Conservation (phyloP, 495 filamentous ascomycete species). For the Penicillium maclennaniae region DNA sequence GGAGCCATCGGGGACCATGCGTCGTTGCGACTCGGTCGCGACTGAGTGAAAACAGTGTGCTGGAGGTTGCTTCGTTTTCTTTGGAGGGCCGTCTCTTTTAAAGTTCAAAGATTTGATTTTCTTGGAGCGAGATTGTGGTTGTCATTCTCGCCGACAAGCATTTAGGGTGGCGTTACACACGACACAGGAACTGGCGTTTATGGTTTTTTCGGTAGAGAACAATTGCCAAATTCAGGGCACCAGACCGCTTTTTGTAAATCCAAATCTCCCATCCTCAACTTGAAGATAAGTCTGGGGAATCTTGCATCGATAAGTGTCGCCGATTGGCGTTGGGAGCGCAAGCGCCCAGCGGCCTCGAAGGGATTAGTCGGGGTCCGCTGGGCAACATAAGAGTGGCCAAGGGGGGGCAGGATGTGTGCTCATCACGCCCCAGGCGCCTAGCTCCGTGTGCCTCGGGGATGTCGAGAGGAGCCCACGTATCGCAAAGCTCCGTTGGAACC, state of each 20-base stretch:
- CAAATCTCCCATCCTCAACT: background rate
- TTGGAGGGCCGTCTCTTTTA: background rate
- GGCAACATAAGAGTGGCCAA: constrained; percentile 22
- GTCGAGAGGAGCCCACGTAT: constrained; percentile 1
- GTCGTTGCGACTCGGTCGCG: background rate
- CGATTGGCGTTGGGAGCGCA: constrained; percentile 5
- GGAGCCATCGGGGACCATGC: background rate
- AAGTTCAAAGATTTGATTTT: background rate
- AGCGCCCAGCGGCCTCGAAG: constrained; percentile 19
- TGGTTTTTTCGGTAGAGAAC: background rate
- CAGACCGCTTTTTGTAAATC: background rate
- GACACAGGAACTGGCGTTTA: constrained; percentile 7
- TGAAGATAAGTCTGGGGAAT: background rate
- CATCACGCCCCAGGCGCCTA: constrained; percentile 31
- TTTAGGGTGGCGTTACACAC: constrained; percentile 11
- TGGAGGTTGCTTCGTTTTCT: background rate
- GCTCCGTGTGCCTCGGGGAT: background rate
- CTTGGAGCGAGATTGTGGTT: background rate
- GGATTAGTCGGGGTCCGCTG: constrained; percentile 16
- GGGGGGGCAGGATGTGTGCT: constrained; percentile 15
- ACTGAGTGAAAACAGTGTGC: background rate
- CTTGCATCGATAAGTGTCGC: background rate
- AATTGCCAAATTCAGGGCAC: background rate
- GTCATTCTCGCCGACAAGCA: constrained; percentile 7
- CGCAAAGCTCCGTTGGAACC: constrained; percentile 11